A percentile compares a stretch with the other conserved stretches of the same genome.
These are phyloP conservation scores for Podospora australis DNA, from an alignment of 495 filamentous ascomycete genomes.

Conservation along the genomic window DNA sequence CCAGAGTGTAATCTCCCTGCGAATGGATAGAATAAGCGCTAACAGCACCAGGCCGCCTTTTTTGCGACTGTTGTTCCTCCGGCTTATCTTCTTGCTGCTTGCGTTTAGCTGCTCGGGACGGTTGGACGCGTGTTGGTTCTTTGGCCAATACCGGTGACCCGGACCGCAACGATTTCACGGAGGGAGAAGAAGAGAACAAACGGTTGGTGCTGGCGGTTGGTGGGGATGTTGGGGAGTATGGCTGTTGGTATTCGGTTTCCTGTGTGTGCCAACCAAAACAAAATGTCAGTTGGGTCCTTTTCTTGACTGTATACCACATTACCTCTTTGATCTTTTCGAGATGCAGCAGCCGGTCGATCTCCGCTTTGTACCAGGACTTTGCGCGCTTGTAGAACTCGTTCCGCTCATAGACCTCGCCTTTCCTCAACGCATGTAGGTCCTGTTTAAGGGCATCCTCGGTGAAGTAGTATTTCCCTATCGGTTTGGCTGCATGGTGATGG, in stretches of 20 bases:
- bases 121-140: conserved; percentile 22
- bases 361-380: conserved; percentile 28
- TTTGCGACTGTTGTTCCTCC: background rate
- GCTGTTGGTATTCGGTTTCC: background rate
- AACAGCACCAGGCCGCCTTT: background rate
- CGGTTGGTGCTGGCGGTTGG: background rate
- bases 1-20: conserved; percentile 15
- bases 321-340: conserved; percentile 5
- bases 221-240: background rate
- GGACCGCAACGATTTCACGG: too few species aligned
- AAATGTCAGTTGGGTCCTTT: background rate
- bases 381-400: conserved; percentile 22
- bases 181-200: too few species aligned
- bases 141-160: background rate
- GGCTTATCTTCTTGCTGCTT: conserved; percentile 1
- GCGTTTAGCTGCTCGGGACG: conserved; percentile 19
- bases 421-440: conserved; percentile 17
- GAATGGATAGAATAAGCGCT: too few species aligned
- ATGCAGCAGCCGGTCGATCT: conserved; percentile 20
- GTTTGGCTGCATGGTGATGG: background rate
- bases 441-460: conserved; percentile 15
- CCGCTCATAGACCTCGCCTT: conserved; percentile 12
- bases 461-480: conserved; percentile 14
- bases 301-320: background rate
- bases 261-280: background rate